Percentiles rank a stretch among this genome's conserved stretches.
Evolutionary conservation across 176 grass and related monocot genomes (phyloP).

Genomic region (Raddia guianensis): DNA sequence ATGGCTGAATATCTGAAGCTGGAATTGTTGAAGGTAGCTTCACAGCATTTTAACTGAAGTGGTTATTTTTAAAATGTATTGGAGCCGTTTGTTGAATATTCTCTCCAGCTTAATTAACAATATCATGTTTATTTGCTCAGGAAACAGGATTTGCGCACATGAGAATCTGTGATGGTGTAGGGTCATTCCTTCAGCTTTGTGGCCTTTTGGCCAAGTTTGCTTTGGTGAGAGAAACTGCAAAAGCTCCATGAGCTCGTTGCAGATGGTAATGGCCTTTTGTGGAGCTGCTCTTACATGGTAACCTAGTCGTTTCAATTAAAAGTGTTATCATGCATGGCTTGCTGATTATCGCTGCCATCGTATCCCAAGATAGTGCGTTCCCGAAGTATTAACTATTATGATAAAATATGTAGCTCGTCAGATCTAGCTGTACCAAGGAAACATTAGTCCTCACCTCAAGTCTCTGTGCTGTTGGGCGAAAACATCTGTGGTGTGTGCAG

Average conservation of each 20-base stretch:
- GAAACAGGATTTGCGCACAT: constrained; percentile 96
- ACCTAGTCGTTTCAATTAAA: constrained; percentile 2
- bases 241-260: constrained; percentile 35
- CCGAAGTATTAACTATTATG: constrained; percentile 28
- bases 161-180: constrained; percentile 98
- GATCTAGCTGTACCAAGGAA: background rate
- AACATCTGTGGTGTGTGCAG: background rate
- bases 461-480: background rate
- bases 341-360: constrained; percentile 1
- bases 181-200: constrained; percentile 88
- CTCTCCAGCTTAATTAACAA: background rate
- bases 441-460: background rate
- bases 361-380: constrained; percentile 31
- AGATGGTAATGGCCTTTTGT: constrained; percentile 1
- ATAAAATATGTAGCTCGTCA: background rate
- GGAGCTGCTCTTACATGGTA: constrained; percentile 20
- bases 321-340: background rate
- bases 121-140: constrained; percentile 42
- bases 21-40: constrained; percentile 85
- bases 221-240: constrained; percentile 68
- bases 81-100: background rate
- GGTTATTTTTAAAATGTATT: background rate
- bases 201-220: constrained; percentile 89
- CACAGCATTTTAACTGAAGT: background rate
- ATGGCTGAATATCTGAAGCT: constrained; percentile 96